Evolutionary conservation across 2,329 filamentous ascomycete species (phyloP).

Genomic region (Arachnomyces sp.): DNA sequence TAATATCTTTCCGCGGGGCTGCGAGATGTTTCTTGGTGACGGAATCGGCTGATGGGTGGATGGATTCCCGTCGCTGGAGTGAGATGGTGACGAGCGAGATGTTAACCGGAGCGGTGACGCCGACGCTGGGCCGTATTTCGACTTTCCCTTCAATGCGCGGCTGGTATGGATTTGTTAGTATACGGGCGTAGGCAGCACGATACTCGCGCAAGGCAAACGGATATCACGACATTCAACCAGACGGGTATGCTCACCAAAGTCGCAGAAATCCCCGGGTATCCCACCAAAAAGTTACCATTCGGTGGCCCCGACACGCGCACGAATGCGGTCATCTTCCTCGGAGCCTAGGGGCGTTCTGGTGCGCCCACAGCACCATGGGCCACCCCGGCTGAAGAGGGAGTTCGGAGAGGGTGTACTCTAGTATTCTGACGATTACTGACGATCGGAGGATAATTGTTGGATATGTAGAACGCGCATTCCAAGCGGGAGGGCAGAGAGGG

Average conservation of each 20-base stretch:
- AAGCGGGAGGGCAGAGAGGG: too few species aligned
- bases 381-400: too few species aligned
- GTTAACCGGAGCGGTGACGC: conserved; percentile 79
- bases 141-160: conserved; percentile 97
- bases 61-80: conserved; percentile 86
- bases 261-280: conserved; percentile 95
- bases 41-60: conserved; percentile 92
- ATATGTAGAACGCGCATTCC: too few species aligned
- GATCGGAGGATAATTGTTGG: too few species aligned
- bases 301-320: conserved; percentile 96
- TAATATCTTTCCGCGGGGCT: conserved; percentile 80
- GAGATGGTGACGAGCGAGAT: conserved; percentile 91
- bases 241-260: conserved; percentile 64
- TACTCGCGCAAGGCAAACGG: too few species aligned
- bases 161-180: conserved; percentile 39
- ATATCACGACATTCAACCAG: too few species aligned
- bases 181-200: too few species aligned
- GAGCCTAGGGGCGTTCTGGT: too few species aligned
- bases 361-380: too few species aligned
- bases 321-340: conserved; percentile 58
- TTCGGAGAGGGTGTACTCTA: too few species aligned
- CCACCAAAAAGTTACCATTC: conserved; percentile 93
- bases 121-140: conserved; percentile 80
- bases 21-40: conserved; percentile 86
- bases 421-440: too few species aligned